Evolutionary conservation across 2,329 filamentous ascomycete genomes (phyloP).

Genomic region (Colletotrichum lentis): DNA sequence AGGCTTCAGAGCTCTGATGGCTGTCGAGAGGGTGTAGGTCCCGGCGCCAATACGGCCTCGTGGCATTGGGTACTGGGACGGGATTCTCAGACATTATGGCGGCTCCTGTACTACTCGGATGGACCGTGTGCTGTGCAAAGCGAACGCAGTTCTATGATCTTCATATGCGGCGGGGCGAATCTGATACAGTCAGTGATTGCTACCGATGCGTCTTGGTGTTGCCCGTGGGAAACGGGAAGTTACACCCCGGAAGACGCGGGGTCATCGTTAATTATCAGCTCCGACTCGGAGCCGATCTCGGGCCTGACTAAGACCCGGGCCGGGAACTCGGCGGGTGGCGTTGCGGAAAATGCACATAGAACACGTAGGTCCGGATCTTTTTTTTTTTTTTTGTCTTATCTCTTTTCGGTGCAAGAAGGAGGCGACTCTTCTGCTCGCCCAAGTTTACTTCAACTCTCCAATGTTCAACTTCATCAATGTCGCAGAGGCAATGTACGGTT

Average conservation of each 20-base stretch:
- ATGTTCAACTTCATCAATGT: too few species aligned
- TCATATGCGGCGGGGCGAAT: too few species aligned
- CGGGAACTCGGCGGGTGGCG: not conserved
- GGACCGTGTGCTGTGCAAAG: not conserved
- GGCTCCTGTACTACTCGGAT: not conserved
- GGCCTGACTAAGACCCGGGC: conserved; percentile 1
- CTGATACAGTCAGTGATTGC: not conserved
- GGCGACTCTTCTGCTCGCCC: not conserved
- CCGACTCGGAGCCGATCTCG: conserved; percentile 31
- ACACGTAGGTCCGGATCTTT: too few species aligned
- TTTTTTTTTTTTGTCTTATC: too few species aligned
- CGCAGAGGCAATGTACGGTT: too few species aligned
- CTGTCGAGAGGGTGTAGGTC: conserved; percentile 33
- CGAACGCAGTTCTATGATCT: not conserved
- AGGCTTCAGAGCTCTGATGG: conserved; percentile 27
- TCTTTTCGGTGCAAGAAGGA: too few species aligned
- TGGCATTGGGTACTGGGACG: conserved; percentile 23
- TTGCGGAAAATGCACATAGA: too few species aligned
- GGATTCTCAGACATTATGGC: conserved; percentile 3
- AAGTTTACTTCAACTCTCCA: conserved; percentile 16
- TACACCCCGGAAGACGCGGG: conserved; percentile 18
- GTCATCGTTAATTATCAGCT: conserved; percentile 5
- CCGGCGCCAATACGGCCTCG: conserved; percentile 29
- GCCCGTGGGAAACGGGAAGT: not conserved
- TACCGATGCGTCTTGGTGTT: not conserved